A percentile compares a stretch with the other conserved stretches of the same genome.
Conservation (phyloP, 2,329 filamentous ascomycete species). For the Fusarium dimerum region DNA sequence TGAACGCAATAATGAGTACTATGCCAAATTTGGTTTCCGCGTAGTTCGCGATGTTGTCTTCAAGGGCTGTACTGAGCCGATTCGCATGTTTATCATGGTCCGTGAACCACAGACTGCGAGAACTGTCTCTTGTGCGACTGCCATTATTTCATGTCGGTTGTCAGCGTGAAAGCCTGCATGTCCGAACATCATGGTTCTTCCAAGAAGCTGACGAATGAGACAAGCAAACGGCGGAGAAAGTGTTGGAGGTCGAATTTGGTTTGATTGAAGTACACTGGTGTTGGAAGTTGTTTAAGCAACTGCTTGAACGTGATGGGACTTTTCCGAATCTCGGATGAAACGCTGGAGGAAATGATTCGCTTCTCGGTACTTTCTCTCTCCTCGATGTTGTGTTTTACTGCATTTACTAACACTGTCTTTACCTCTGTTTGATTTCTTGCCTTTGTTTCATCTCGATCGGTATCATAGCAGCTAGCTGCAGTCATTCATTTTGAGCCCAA, state of each 20-base stretch:
- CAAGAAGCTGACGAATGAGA: too few relatives aligned
- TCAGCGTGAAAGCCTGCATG: constrained; percentile 1
- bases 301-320: too few relatives aligned
- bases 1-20: constrained; percentile 67
- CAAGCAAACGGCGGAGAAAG: too few relatives aligned
- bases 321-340: too few relatives aligned
- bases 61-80: constrained; percentile 55
- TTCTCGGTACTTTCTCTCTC: too few relatives aligned
- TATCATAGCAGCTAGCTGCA: constrained; percentile 21
- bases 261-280: too few relatives aligned
- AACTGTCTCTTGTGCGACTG: constrained; percentile 23
- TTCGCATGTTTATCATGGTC: constrained; percentile 79
- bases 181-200: too few relatives aligned
- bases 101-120: constrained; percentile 60
- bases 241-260: too few relatives aligned
- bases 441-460: background rate
- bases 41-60: constrained; percentile 64
- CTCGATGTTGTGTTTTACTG: background rate
- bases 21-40: constrained; percentile 74
- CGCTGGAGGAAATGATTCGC: too few relatives aligned
- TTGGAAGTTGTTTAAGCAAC: too few relatives aligned
- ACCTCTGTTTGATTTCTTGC: constrained; percentile 18
- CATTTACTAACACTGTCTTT: constrained; percentile 18
- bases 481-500: constrained; percentile 29
- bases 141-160: constrained; percentile 22